A percentile compares a stretch with the other conserved stretches of the same genome.
These are phyloP conservation scores for Daedalea quercina DNA, from an alignment of 768 basidiomycete genomes.

Conservation along the genomic window DNA sequence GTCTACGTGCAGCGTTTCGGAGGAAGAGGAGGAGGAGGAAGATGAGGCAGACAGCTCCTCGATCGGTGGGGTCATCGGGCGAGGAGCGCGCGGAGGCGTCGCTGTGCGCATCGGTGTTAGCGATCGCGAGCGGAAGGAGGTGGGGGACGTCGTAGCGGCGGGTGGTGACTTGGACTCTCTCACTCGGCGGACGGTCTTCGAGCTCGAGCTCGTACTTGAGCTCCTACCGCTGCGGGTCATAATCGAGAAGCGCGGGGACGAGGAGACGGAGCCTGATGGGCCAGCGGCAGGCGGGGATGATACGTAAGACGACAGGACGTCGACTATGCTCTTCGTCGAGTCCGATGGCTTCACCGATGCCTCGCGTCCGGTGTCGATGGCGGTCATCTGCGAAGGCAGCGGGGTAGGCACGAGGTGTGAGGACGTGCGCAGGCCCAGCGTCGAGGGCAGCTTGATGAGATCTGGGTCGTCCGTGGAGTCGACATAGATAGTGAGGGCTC, in stretches of 20 bases:
- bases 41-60: constrained; percentile 50
- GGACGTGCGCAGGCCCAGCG: constrained; percentile 50
- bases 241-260: constrained; percentile 5
- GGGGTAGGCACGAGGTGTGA: constrained; percentile 14
- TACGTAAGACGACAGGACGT: constrained; percentile 21
- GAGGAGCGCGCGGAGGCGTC: constrained; percentile 18
- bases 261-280: constrained; percentile 6
- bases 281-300: constrained; percentile 6
- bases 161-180: constrained; percentile 14
- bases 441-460: constrained; percentile 59
- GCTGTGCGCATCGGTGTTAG: constrained; percentile 23
- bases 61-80: constrained; percentile 48
- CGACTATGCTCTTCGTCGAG: constrained; percentile 10
- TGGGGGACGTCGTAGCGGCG: constrained; percentile 6
- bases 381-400: constrained; percentile 7
- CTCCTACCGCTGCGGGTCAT: constrained; percentile 10
- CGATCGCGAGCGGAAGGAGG: constrained; percentile 17
- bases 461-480: constrained; percentile 47
- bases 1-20: constrained; percentile 53
- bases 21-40: constrained; percentile 45
- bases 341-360: neutral
- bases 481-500: constrained; percentile 71
- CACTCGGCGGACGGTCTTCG: constrained; percentile 7
- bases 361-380: neutral
- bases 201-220: constrained; percentile 11